These are phyloP conservation scores for Schoenoplectus tabernaemontani DNA, from an alignment of 202 grass and related monocot species.

Conservation along the genomic window DNA sequence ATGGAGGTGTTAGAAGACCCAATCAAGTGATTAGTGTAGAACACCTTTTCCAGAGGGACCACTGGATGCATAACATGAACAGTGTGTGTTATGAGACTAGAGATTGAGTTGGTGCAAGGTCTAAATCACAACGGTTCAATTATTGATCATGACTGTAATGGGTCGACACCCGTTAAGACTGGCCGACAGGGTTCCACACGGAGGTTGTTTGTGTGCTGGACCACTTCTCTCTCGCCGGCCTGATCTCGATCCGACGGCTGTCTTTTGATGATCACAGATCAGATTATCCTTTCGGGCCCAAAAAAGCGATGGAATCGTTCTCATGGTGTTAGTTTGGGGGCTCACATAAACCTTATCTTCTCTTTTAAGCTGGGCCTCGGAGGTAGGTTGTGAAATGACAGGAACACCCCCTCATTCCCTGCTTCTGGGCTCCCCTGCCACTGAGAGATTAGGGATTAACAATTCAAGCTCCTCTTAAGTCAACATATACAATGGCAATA, in stretches of 20 bases:
- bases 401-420: background rate
- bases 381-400: constrained; percentile 21
- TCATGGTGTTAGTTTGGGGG: constrained; percentile 31
- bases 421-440: constrained; percentile 19
- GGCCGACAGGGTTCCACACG: constrained; percentile 49
- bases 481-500: constrained; percentile 28
- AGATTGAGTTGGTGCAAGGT: constrained; percentile 64
- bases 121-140: constrained; percentile 87
- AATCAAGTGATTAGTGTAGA: constrained; percentile 16
- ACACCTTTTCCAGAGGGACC: constrained; percentile 29
- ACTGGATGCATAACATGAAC: constrained; percentile 43
- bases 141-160: constrained; percentile 62
- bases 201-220: constrained; percentile 25
- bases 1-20: constrained; percentile 31
- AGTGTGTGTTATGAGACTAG: constrained; percentile 49
- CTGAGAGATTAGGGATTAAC: constrained; percentile 21
- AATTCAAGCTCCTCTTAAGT: constrained; percentile 16
- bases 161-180: constrained; percentile 27
- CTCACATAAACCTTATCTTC: constrained; percentile 34
- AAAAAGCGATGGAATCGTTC: constrained; percentile 21
- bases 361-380: constrained; percentile 38
- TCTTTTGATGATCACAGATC: constrained; percentile 16
- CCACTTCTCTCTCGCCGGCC: constrained; percentile 21
- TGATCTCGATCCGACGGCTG: constrained; percentile 43
- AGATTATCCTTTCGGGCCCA: constrained; percentile 11